Base-by-base conservation (phyloP, 108 stramenopile species). In the Aurantiochytrium sp. region DNA sequence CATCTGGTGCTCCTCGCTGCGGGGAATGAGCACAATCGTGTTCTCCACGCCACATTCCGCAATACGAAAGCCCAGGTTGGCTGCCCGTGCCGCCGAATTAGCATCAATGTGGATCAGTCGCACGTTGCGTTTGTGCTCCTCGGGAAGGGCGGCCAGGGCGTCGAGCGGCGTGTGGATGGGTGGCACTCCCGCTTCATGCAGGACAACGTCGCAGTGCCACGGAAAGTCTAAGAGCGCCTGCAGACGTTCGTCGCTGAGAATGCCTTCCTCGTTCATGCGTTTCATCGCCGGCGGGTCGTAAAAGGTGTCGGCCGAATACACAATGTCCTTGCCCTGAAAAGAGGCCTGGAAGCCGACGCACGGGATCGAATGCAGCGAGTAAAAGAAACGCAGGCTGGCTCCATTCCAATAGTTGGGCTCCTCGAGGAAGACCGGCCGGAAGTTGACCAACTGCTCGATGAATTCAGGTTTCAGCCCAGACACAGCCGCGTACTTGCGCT, bases 161-260 rank as follows among this genome's bases (percentile, higher is more conserved):
- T 55, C 44, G 12, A 91, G 58, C 19, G 91, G 91, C 16, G 91
- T 91, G 83, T 91, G 91, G 5, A 91, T 91, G 4, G 91, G 91
- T 6, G 91, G 87, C 8, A 91, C 87, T 12, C 91, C 91, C 5
- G 91, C 91, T 28, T 91, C 91, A 47, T 91, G 91, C 23, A 88
- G 51, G 42, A 91, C 89, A n/a, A 89, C 2, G 44, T 91, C 91
- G 87, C 90, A 90, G 60, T 91, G 73, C 91, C 91, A 91, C 12
- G 92, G 92, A 87, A 92, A 92, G 58, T 72, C 44, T 21, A 92
- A 88, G 5, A 92, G 91, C 87, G 60, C 89, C 23, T 91, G 88
- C 14, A 90, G 88, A 57, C 92, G 49, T 53, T 73, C 90, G 25
- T 87, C 90, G 25, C 60, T 89, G 18, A 91, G 59, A 58, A 91